Evolutionary conservation across 371 early-diverging fungal genomes (phyloP), one percentile per base, ranked within the genome.

Genomic region (Conidiobolus incongruus): DNA sequence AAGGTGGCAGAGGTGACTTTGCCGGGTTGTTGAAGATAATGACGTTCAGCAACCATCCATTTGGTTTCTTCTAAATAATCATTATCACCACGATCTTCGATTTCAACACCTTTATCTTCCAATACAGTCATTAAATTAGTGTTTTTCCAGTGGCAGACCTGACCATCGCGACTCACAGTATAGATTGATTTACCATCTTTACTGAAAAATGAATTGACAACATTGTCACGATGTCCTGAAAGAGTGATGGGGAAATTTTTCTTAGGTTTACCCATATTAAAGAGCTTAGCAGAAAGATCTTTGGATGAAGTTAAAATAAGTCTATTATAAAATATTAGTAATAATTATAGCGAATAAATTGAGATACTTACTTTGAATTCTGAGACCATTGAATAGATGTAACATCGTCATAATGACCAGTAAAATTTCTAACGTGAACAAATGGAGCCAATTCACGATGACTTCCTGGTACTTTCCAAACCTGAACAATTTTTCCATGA

Each of bases 401-500:
- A 1, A 95, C 72, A 38, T 78, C 79, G 55, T 95, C 94, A 52
- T 74, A 84, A 52, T 93, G 95, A 13, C 90, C 91, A 16, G 78
- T 62, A 34, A 72, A 70, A 22, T 63, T 70, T 20, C 72, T 61
- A 50, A 81, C 75, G 38, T 87, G 60, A 21, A 83, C 77, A 53
- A 97, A 80, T 15, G 95, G 92, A 5, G 85, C 65, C 49, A 89
- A 91, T 61, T 94, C 94, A 42, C 78, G 68, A 32, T 74, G 69
- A 54, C 74, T 77, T 32, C 86, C 83, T 15, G 98, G 98, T 21
- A 93, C 75, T 59, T 72, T 68, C 95, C 95, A 95, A n/a, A 94
- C 56, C 52, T 92, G 80, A 26, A 91, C 61, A 22, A 67, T 62
- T 48, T 78, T 81, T 50, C 81, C 92, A 35, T 76, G 62, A 1